Evolutionary conservation across 192 early-diverging fungal species (phyloP).

Genomic region (Chytriomyces sp.): DNA sequence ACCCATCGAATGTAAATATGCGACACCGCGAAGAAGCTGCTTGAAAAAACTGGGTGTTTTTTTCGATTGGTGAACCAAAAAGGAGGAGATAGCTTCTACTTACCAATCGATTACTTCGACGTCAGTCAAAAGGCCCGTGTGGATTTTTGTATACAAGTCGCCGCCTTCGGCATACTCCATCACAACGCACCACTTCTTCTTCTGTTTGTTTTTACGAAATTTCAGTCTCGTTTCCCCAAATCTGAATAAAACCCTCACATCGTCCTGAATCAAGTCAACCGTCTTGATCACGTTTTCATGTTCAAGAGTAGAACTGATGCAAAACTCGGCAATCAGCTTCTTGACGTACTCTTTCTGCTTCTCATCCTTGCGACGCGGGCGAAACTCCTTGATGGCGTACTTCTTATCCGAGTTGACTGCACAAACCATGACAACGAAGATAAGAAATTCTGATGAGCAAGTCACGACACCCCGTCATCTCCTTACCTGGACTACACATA

Average conservation of each 20-base stretch:
- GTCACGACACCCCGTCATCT: too few relatives aligned
- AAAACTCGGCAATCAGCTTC: constrained; percentile 94
- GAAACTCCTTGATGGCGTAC: constrained; percentile 94
- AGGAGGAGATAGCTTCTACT: background rate
- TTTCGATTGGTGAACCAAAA: background rate
- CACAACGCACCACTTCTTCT: constrained; percentile 63
- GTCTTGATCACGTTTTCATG: constrained; percentile 91
- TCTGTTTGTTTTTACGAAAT: constrained; percentile 9
- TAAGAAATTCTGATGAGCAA: background rate
- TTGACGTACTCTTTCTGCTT: constrained; percentile 92
- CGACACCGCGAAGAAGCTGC: constrained; percentile 86
- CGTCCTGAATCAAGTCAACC: constrained; percentile 95
- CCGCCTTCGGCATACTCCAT: constrained; percentile 97
- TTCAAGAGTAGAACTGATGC: constrained; percentile 87
- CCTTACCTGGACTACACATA: constrained; percentile 45
- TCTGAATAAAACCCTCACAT: constrained; percentile 56
- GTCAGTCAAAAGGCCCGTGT: constrained; percentile 71
- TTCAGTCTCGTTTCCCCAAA: constrained; percentile 33
- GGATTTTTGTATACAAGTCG: constrained; percentile 83
- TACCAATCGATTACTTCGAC: constrained; percentile 77
- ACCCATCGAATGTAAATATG: constrained; percentile 89
- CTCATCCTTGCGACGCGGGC: constrained; percentile 83
- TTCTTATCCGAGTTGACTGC: constrained; percentile 59
- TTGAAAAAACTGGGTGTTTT: constrained; percentile 78
- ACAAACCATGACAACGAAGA: background rate